phyloP scores from a whole-genome alignment of 2,329 filamentous ascomycete species.

The Beauveria sp. region DNA sequence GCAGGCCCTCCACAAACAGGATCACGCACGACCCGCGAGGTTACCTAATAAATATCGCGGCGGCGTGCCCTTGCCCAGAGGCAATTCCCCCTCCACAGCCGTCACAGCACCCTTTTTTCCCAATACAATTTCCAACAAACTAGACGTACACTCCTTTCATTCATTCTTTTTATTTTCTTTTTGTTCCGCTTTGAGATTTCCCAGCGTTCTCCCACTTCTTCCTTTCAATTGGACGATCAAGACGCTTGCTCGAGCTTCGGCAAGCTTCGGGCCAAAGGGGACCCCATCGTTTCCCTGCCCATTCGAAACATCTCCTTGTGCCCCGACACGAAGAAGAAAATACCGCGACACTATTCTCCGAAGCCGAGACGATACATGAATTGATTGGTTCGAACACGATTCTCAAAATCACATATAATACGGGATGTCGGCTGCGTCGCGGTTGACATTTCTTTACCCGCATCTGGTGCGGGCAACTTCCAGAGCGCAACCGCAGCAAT shows the following conservation, averaged over 20 bases:
- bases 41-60: conserved; percentile 7
- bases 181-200: background rate
- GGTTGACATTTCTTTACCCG: conserved; percentile 63
- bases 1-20: background rate
- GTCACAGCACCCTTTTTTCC: background rate
- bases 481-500: conserved; percentile 22
- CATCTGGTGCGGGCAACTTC: conserved; percentile 49
- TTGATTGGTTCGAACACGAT: background rate
- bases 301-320: background rate
- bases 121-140: background rate
- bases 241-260: background rate
- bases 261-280: background rate
- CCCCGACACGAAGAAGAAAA: background rate
- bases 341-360: background rate
- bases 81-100: background rate
- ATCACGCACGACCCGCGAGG: background rate
- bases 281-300: background rate
- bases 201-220: background rate
- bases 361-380: background rate
- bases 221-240: background rate
- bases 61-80: background rate
- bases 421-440: conserved; percentile 48
- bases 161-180: background rate
- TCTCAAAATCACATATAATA: background rate
- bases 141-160: background rate